Evolutionary conservation across 2,329 filamentous ascomycete species (phyloP), one percentile per base, ranked within the genome.

Genomic region (Colletotrichum tamarilloi): DNA sequence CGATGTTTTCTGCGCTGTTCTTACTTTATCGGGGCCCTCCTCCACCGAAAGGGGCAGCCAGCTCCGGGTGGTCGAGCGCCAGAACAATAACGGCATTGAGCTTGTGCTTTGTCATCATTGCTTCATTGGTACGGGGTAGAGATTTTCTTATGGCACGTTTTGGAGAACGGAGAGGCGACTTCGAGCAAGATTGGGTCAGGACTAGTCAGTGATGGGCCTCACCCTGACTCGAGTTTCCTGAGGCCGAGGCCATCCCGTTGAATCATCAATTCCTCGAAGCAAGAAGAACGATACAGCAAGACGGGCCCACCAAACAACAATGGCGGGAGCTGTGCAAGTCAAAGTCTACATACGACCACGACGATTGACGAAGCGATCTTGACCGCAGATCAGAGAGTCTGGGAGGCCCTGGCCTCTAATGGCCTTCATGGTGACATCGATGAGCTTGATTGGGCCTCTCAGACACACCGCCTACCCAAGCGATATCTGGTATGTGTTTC

Each of bases 91-190:
- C 49, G 32, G 42, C 42, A 49, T 49, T 49, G 42, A 49, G 53
- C 7, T 16, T 24, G 16, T 35, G 70, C 70, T 73, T 73, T 73
- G 70, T 73, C 70, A 73, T 70, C 60, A 26, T 64, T 28, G 66
- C 60, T 35, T 65, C 32, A 56, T 56, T 26, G 57, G 32, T 22
- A 62, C 57, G 62, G 57, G 57, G 32, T 35, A 62, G 68, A 68
- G 57, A 68, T 58, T 72, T 68, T 58, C 24, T 64, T 58, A 57
- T 52, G 62, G 12, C 57, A 38, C n/a, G 22, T 19, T 30, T 35
- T 14, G 32, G 32, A 42, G 28, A 58, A 58, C 9, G 11, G 30
- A 28, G 35, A 64, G 16, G 66, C 16, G 28, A 12, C 12, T 30
- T 24, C 24, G 28, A n/a, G 30, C 12, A 35, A 22, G 30, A 30